phyloP scores from a whole-genome alignment of 352 stramenopile species.

The Phytophthora capsici region DNA sequence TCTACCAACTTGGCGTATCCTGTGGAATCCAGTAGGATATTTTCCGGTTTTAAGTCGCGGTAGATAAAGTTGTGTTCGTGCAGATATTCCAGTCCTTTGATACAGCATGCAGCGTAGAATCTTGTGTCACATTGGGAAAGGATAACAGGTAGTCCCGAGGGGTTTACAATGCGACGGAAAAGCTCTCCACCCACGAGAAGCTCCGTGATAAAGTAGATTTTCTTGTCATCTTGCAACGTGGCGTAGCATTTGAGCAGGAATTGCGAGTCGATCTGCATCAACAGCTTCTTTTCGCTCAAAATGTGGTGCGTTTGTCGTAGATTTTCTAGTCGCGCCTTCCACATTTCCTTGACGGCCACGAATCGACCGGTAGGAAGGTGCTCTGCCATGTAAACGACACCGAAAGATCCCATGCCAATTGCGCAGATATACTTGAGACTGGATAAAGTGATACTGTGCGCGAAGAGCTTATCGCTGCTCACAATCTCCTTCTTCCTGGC shows the following conservation, averaged over 20 bases:
- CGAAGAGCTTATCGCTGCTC: conserved; percentile 55
- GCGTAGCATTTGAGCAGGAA: conserved; percentile 96
- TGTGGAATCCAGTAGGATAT: conserved; percentile 70
- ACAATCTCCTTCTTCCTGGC: conserved; percentile 37
- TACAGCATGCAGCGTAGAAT: conserved; percentile 67
- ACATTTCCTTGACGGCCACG: conserved; percentile 71
- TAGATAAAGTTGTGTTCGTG: conserved; percentile 80
- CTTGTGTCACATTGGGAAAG: conserved; percentile 70
- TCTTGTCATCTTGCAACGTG: conserved; percentile 94
- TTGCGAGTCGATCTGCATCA: conserved; percentile 91
- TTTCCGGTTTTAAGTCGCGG: conserved; percentile 80
- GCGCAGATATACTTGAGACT: conserved; percentile 59
- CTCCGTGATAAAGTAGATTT: conserved; percentile 97
- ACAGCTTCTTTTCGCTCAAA: conserved; percentile 95
- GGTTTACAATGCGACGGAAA: conserved; percentile 70
- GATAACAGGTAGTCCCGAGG: conserved; percentile 48
- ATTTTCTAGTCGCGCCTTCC: conserved; percentile 48
- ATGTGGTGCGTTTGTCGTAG: conserved; percentile 92
- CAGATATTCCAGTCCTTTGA: conserved; percentile 71
- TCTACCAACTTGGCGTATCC: conserved; percentile 78
- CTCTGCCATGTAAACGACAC: conserved; percentile 93
- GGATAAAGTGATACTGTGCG: conserved; percentile 54
- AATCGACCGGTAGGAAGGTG: conserved; percentile 68
- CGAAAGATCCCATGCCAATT: conserved; percentile 95
- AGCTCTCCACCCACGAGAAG: conserved; percentile 91